Conservation (phyloP, 495 filamentous ascomycete species). For the Geoglossum glabrum region DNA sequence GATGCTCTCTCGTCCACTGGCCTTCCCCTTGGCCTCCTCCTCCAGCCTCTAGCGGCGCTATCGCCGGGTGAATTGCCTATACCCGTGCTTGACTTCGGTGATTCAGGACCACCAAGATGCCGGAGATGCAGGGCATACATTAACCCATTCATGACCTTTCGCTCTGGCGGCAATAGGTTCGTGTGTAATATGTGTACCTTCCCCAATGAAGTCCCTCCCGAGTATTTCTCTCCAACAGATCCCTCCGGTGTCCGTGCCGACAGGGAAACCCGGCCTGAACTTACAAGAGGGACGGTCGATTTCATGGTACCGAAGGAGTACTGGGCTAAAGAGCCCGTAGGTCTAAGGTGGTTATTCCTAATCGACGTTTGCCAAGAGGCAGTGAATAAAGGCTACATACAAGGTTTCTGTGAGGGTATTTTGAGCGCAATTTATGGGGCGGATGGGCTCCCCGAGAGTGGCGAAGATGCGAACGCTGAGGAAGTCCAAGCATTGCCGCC, state of each 20-base stretch:
- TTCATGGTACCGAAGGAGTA: constrained; percentile 96
- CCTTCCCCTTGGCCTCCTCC: constrained; percentile 66
- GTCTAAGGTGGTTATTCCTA: constrained; percentile 71
- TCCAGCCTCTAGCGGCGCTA: constrained; percentile 74
- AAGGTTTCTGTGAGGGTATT: constrained; percentile 81
- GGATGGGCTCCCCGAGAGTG: constrained; percentile 21
- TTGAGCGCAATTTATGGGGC: constrained; percentile 61
- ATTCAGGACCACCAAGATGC: constrained; percentile 76
- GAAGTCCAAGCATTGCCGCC: constrained; percentile 40
- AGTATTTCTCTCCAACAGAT: constrained; percentile 85
- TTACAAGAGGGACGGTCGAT: constrained; percentile 81
- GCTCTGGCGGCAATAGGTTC: constrained; percentile 83
- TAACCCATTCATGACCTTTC: constrained; percentile 97
- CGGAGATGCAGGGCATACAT: constrained; percentile 90
- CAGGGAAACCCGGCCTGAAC: constrained; percentile 71
- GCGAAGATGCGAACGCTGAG: constrained; percentile 33
- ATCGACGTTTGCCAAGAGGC: constrained; percentile 87
- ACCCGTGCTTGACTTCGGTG: constrained; percentile 89
- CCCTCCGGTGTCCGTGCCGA: constrained; percentile 76
- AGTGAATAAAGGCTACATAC: constrained; percentile 71
- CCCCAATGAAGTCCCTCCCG: constrained; percentile 78
- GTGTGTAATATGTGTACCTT: constrained; percentile 98
- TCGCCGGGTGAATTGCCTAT: constrained; percentile 74
- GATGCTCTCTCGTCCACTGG: constrained; percentile 63
- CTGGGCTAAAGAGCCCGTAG: constrained; percentile 87